Base-by-base conservation (phyloP, 805 yeast genomes). In the Blastobotrys chiropterorum region DNA sequence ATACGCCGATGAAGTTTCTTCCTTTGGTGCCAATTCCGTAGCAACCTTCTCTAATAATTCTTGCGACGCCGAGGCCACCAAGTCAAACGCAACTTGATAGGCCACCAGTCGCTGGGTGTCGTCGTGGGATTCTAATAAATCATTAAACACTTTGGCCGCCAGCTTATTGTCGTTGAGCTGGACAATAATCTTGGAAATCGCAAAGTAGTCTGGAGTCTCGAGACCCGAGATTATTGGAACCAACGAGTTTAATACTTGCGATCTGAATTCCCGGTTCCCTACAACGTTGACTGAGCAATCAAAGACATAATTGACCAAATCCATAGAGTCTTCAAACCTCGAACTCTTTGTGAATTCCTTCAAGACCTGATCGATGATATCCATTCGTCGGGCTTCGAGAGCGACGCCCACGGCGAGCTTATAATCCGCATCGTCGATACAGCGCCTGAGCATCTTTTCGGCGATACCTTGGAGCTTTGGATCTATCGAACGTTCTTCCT, bases 81-180 rank as follows among this genome's bases (percentile, higher is more conserved):
- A 78, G 67, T 94, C 99, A 67, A 94, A 94, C 1, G 97, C 97
- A 50, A 92, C 87, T 73, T 94, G 99, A 68, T 81, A 87, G 2
- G 95, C 95, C 54, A 86, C 75, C 56, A 81, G 74, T 46, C 65
- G 67, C 56, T 75, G 78, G 16, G 73, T 66, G 34, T 67, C 68
- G 47, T 75, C 69, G n/a, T 73, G 68, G 11, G 64, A 67, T 2
- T 63, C 60, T 41, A 88, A 63, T 55, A 87, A 74, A 53, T 78
- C 78, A 59, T 78, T 77, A 67, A 92, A 87, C 46, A 90, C 72
- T 51, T 77, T 74, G 39, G 81, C 75, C 3, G 96, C 95, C 57
- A 86, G 75, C 7, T 73, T 70, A 43, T 81, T 72, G 66, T 89
- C 95, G 67, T 90, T 89, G 65, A 92, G 75, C 68, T 89, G 95